Evolutionary conservation across 495 filamentous ascomycete species (phyloP).

Genomic region (Annulohypoxylon moriforme): DNA sequence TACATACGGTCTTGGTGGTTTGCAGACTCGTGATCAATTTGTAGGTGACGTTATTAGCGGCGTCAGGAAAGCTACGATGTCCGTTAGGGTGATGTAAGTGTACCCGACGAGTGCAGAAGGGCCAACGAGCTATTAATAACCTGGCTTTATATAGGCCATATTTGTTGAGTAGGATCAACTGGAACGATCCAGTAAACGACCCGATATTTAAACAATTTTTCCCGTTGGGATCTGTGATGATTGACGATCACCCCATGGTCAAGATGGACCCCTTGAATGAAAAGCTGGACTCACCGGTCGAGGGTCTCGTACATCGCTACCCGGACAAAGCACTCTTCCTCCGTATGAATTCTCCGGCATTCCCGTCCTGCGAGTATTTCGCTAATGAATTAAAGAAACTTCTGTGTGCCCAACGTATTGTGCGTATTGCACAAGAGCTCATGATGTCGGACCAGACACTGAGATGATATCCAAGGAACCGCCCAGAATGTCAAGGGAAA

Average conservation of each 20-base stretch:
- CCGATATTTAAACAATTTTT: conserved; percentile 67
- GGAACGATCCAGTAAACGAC: conserved; percentile 65
- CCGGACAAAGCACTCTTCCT: conserved; percentile 69
- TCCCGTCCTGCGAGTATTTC: not conserved
- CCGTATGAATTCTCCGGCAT: conserved; percentile 53
- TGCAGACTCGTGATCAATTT: conserved; percentile 61
- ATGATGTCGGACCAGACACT: conserved; percentile 64
- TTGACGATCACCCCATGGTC: conserved; percentile 60
- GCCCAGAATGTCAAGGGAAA: conserved; percentile 53
- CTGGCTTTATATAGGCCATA: conserved; percentile 60
- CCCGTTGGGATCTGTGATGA: conserved; percentile 60
- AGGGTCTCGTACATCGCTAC: conserved; percentile 67
- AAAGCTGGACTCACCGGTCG: conserved; percentile 58
- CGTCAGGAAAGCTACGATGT: conserved; percentile 63
- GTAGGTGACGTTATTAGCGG: conserved; percentile 63
- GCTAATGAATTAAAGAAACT: conserved; percentile 52
- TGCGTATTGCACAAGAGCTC: conserved; percentile 68
- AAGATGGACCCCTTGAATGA: conserved; percentile 62
- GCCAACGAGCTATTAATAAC: not conserved
- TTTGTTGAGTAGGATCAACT: conserved; percentile 64
- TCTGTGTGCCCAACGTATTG: conserved; percentile 70
- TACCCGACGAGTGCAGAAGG: not conserved
- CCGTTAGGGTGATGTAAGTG: conserved; percentile 61
- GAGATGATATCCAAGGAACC: conserved; percentile 60
- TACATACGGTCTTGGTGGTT: conserved; percentile 41